Conservation (phyloP, 2,329 filamentous ascomycete genomes). For the Daldinia sp. region DNA sequence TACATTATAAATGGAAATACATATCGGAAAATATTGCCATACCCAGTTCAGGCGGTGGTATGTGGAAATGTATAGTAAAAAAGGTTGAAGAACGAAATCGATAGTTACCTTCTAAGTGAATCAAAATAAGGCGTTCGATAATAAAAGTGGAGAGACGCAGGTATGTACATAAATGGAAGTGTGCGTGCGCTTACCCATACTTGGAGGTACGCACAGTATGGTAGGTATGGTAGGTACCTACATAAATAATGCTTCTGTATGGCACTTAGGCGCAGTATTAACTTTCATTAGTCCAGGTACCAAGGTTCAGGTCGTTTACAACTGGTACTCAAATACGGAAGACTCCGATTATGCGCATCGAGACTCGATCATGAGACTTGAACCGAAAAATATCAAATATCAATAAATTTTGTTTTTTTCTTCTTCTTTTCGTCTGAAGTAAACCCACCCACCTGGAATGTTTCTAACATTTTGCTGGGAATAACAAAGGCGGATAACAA, state of each 20-base stretch:
- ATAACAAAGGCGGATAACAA: slow-evolving; percentile 8
- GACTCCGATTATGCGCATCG: slow-evolving; percentile 45
- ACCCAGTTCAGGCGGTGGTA: neutral
- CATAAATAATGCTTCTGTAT: slow-evolving; percentile 1
- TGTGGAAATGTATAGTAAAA: slow-evolving; percentile 8
- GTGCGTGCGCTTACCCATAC: neutral
- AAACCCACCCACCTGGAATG: slow-evolving; percentile 1
- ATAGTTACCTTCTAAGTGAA: neutral
- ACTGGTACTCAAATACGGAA: slow-evolving; percentile 32
- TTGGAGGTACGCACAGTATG: neutral
- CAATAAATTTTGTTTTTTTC: slow-evolving; percentile 6
- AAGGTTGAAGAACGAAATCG: slow-evolving; percentile 7
- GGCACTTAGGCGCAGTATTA: slow-evolving; percentile 11
- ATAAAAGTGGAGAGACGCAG: slow-evolving; percentile 22
- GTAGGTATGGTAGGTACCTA: slow-evolving; percentile 10
- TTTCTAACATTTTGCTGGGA: neutral
- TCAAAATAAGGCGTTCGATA: slow-evolving; percentile 9
- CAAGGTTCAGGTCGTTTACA: slow-evolving; percentile 20
- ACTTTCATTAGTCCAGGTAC: slow-evolving; percentile 29
- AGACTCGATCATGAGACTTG: slow-evolving; percentile 45
- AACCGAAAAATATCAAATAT: slow-evolving; percentile 9
- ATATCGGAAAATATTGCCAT: neutral
- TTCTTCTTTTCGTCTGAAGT: neutral
- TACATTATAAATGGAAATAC: neutral
- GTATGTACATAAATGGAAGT: slow-evolving; percentile 10